These are phyloP conservation scores for Camelina sativa DNA, from an alignment of 345 rosid species.

Conservation along the genomic window DNA sequence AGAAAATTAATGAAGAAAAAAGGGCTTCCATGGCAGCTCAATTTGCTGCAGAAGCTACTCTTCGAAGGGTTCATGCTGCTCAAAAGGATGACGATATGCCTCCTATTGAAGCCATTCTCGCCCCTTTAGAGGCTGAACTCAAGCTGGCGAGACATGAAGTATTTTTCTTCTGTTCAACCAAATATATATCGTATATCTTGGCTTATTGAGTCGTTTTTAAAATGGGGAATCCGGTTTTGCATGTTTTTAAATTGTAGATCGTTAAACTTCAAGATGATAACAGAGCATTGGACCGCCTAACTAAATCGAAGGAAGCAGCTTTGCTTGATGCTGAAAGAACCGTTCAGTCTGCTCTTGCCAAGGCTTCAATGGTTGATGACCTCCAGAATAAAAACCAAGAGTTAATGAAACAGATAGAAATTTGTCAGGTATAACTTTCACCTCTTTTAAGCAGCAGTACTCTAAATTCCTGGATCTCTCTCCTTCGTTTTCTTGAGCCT, in stretches of 20 bases:
- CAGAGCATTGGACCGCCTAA: conserved; percentile 94
- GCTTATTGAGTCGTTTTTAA: neutral
- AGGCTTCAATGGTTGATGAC: conserved; percentile 99
- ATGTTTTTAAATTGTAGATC: conserved; percentile 54
- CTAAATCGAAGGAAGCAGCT: conserved; percentile 98
- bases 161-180: conserved; percentile 15
- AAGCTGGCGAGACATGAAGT: conserved; percentile 96
- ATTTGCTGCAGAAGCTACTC: conserved; percentile 99
- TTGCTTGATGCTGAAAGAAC: conserved; percentile 97
- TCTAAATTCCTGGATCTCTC: neutral
- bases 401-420: conserved; percentile 94
- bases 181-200: neutral
- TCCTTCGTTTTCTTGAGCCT: conserved; percentile 16
- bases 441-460: neutral
- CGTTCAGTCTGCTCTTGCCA: conserved; percentile 84
- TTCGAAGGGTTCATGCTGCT: conserved; percentile 99
- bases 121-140: conserved; percentile 98
- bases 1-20: conserved; percentile 96
- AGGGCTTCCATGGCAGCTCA: conserved; percentile 99
- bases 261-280: conserved; percentile 96
- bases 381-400: conserved; percentile 99
- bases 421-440: conserved; percentile 76
- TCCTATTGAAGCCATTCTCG: conserved; percentile 99
- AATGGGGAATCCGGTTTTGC: neutral
- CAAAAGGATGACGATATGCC: conserved; percentile 99